Base-by-base conservation (phyloP, 169 alveolate species). In the Cyclospora cayetanensis region DNA sequence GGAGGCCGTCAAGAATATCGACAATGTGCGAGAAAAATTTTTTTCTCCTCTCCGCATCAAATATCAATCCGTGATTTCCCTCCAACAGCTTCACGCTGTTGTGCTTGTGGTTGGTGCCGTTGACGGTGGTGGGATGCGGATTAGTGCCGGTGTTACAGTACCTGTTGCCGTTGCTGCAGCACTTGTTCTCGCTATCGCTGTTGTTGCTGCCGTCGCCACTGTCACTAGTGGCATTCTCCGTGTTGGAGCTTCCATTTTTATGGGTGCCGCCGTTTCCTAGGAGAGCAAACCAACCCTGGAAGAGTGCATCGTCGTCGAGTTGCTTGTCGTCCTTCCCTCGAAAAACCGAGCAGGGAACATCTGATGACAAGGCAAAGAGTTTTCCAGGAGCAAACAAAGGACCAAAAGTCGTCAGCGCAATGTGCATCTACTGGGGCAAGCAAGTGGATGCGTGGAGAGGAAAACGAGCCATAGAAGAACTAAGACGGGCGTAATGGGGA, bases 1-100 rank as follows among this genome's bases (percentile, higher is more conserved):
- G 43, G 25, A 41, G 53, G 37, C 50, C 31, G 53, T 86, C 92
- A 18, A 86, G 35, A 4, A 86, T 35, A 5, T 86, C 74, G 18
- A 66, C 83, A 25, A 86, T 31, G n/a, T 46, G 63, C 4, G 65
- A 41, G 74, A 86, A 86, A 55, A 86, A 86, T 31, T 43, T 31
- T 18, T 35, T 27, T 22, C 92, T 84, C 29, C 41, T 29, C 31
- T 42, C 27, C 2, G 83, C 18, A 34, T 86, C 74, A 39, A 65
- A 86, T 35, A 86, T 41, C 12, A 86, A 55, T 15, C 92, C 92
- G 53, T 86, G 92, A 43, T 46, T 66, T 1, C 92, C 92, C 4
- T 66, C 85, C 2, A 86, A 12, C 5, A 7, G 0, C 12, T 20
- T n/a, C 20, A 72, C 53, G 12, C 1, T 12, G 83, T 31, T 31